Evolutionary conservation across 345 rosid species (phyloP).

Genomic region (Eucalyptus cloeziana): DNA sequence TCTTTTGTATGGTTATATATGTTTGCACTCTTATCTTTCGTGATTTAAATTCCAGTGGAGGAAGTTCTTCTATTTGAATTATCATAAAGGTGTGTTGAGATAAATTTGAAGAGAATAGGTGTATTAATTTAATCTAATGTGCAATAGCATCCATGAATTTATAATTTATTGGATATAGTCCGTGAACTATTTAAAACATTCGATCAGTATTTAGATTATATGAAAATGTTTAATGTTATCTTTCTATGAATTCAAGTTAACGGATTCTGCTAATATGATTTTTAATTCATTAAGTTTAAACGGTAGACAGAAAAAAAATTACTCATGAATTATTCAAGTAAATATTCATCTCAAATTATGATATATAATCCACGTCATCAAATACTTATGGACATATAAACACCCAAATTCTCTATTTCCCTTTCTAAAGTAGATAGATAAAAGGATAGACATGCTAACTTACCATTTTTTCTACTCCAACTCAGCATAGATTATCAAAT

Average conservation of each 20-base stretch:
- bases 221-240: accelerated
- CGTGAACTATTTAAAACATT: accelerated
- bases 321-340: neutral
- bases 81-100: neutral
- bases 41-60: neutral
- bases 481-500: neutral
- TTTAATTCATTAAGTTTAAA: too few relatives aligned
- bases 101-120: neutral
- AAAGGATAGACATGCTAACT: too few relatives aligned
- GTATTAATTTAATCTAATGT: neutral
- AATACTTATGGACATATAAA: neutral
- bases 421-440: neutral
- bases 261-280: accelerated
- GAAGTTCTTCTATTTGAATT: neutral
- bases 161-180: accelerated
- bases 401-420: neutral
- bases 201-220: accelerated
- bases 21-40: neutral
- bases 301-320: accelerated
- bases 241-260: too few relatives aligned
- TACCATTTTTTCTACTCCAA: too few relatives aligned
- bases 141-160: accelerated
- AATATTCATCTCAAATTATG: neutral
- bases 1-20: neutral
- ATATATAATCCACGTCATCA: neutral